Base-by-base conservation (phyloP, 2,329 filamentous ascomycete genomes). In the Penicillium sp. region DNA sequence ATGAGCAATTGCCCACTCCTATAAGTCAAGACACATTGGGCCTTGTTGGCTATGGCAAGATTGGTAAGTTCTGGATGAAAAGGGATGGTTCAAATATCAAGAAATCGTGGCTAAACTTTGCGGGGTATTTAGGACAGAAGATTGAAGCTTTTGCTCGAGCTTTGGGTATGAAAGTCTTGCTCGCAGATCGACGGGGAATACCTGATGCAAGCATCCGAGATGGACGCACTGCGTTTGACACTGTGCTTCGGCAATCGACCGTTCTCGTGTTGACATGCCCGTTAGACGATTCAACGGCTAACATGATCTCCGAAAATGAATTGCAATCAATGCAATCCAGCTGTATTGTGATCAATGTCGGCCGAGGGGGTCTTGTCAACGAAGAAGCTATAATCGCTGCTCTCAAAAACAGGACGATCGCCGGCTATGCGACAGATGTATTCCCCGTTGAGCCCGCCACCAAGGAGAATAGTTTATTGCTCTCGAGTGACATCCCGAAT, bases 221-320 rank as follows among this genome's bases (percentile, higher is more conserved):
- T n/a, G 45, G 45, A n/a, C 45, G 45, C 26, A 10, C 45, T 30
- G 45, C 45, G 8, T 49, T 49, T 49, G 45, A 49, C 5, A 19
- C 9, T 17, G 45, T 49, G 24, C 45, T 49, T 30, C 26, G 17
- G 24, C 26, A 49, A 30, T 49, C 45, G 26, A 49, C 45, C 4
- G 26, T 49, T 28, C 45, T 49, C 45, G 9, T 49, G 24, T 49
- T 49, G 45, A 49, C 45, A 1, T 49, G 45, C 45, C 45, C 45
- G 4, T 30, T 49, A n/a, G 26, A 28, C 26, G 15, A 49, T 17
- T 30, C 26, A 6, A 49, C 45, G 26, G 45, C 24, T 5, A 49
- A 49, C 12, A 49, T 49, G 45, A 49, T 49, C 7, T 30, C 45
- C 17, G 17, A 19, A 28, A n/a, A 49, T 3, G 45, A 30, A 17